These are phyloP conservation scores for Oryza nivara DNA, from an alignment of 176 grass and related monocot species.

Conservation along the genomic window DNA sequence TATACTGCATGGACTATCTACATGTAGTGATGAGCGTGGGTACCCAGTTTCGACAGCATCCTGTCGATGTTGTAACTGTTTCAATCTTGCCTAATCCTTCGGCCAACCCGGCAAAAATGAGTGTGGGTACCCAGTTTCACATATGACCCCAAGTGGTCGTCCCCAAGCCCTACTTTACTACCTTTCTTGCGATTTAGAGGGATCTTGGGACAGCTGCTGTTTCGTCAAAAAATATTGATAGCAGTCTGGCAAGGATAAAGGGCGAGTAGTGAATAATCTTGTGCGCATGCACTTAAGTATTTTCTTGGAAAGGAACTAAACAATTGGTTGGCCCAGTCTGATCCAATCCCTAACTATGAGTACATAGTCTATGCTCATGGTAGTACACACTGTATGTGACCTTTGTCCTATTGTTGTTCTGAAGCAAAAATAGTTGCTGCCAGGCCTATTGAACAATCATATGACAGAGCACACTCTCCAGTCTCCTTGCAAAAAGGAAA, in stretches of 20 bases:
- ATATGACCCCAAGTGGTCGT: neutral
- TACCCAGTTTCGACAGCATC: neutral
- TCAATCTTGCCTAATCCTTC: no score
- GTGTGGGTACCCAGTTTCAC: neutral
- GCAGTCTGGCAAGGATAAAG: no score
- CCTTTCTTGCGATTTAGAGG: neutral
- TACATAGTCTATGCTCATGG: neutral
- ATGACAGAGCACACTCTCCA: neutral
- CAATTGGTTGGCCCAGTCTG: neutral
- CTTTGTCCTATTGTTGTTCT: slow-evolving; percentile 3
- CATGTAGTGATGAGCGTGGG: neutral
- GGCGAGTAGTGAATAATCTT: neutral
- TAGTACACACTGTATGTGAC: slow-evolving; percentile 1
- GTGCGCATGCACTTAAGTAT: neutral
- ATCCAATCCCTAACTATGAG: neutral
- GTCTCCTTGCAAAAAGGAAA: neutral
- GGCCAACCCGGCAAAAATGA: no score
- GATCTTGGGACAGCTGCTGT: neutral
- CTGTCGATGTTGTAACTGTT: no score
- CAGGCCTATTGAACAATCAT: neutral
- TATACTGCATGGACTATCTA: neutral
- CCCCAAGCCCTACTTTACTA: neutral
- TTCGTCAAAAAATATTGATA: neutral
- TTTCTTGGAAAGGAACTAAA: neutral
- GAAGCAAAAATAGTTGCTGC: slow-evolving; percentile 11